Conservation (phyloP, 441 rosid species). For the Arabidopsis hybrid region DNA sequence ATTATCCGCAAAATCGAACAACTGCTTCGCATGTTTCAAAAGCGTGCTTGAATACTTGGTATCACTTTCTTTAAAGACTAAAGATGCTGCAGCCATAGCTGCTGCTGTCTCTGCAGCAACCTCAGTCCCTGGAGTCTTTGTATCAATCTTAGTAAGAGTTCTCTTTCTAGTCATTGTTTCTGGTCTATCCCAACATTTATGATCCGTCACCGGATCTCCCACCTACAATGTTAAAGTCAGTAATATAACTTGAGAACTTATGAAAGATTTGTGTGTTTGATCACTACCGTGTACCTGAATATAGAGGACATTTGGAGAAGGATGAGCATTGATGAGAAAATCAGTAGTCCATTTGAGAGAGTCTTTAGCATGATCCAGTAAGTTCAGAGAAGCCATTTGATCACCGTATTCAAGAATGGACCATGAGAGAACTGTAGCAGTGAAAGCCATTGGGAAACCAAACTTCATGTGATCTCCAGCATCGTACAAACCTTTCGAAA, state of each 20-base stretch:
- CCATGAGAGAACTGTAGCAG: slow-evolving; percentile 72
- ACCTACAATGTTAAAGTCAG: slow-evolving; percentile 51
- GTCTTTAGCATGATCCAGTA: slow-evolving; percentile 53
- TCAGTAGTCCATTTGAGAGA: slow-evolving; percentile 71
- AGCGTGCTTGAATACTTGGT: slow-evolving; percentile 73
- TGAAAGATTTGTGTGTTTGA: neutral
- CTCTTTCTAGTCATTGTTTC: slow-evolving; percentile 76
- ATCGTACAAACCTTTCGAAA: slow-evolving; percentile 69
- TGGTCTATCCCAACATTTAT: slow-evolving; percentile 93
- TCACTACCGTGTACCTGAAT: slow-evolving; percentile 51
- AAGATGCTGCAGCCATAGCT: slow-evolving; percentile 89
- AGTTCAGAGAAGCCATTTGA: slow-evolving; percentile 55
- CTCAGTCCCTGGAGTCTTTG: slow-evolving; percentile 76
- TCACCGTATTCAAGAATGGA: slow-evolving; percentile 77
- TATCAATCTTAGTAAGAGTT: slow-evolving; percentile 70
- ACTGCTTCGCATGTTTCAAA: slow-evolving; percentile 72
- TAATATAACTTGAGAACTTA: neutral
- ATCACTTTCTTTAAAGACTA: slow-evolving; percentile 76
- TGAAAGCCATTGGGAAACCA: slow-evolving; percentile 77
- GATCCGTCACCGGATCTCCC: slow-evolving; percentile 83
- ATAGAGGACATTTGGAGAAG: slow-evolving; percentile 57
- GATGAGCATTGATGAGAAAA: slow-evolving; percentile 61
- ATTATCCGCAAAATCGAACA: slow-evolving; percentile 81
- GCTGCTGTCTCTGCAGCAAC: slow-evolving; percentile 99
- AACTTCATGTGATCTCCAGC: slow-evolving; percentile 76